These are phyloP conservation scores for Suillus subalutaceus DNA, from an alignment of 768 basidiomycete species.

Conservation along the genomic window DNA sequence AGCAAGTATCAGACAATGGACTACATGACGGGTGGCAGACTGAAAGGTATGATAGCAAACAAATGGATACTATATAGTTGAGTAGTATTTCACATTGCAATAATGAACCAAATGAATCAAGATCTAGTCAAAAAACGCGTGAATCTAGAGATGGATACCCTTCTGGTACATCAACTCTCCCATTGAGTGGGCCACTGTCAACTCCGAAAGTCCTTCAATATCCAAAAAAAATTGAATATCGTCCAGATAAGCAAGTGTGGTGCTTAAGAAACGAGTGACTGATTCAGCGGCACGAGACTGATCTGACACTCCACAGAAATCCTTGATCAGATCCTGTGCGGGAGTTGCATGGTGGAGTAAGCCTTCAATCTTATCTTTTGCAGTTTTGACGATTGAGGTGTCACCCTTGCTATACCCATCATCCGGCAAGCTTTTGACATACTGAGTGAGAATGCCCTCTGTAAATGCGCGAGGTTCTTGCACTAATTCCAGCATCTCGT, in stretches of 20 bases:
- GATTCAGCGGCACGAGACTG: background rate
- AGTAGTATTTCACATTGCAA: background rate
- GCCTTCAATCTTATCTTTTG: background rate
- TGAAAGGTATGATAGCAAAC: no score
- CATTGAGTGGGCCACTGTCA: background rate
- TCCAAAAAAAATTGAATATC: background rate
- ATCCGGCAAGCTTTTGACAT: background rate
- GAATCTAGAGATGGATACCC: background rate
- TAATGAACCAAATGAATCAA: background rate
- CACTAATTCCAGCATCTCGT: background rate
- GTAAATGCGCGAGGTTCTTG: background rate
- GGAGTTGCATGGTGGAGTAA: background rate
- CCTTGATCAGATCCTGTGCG: background rate
- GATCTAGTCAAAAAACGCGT: background rate
- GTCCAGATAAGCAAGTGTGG: background rate
- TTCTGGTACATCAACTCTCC: background rate
- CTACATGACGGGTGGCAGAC: no score
- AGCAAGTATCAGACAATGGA: background rate
- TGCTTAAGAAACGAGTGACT: background rate
- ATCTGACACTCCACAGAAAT: background rate
- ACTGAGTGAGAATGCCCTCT: background rate
- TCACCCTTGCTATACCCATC: background rate
- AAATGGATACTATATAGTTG: no score
- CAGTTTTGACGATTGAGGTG: background rate
- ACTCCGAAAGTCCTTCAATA: background rate